A percentile compares a stretch with the other conserved stretches of the same genome.
These are phyloP conservation scores for Puccinellia tenuiflora DNA, from an alignment of 176 grass and related monocot genomes.

Conservation along the genomic window DNA sequence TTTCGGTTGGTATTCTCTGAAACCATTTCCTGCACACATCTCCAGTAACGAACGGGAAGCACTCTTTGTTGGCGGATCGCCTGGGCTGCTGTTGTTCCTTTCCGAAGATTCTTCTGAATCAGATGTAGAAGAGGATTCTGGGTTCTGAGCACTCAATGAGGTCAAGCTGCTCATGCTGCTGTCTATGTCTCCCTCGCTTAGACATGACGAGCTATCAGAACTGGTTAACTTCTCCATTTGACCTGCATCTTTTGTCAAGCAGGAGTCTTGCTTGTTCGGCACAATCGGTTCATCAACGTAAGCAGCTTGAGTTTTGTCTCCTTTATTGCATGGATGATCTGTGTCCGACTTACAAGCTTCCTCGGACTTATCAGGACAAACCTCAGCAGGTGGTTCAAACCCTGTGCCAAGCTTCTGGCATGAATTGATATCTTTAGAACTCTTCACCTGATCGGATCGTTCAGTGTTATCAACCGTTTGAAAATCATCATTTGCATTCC, in stretches of 20 bases:
- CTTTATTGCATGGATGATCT: slow-evolving; percentile 25
- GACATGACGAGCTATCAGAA: slow-evolving; percentile 68
- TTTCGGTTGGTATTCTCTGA: slow-evolving; percentile 41
- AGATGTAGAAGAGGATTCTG: slow-evolving; percentile 69
- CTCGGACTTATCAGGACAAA: slow-evolving; percentile 24
- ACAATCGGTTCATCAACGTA: slow-evolving; percentile 13
- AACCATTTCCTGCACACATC: slow-evolving; percentile 31
- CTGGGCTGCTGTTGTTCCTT: slow-evolving; percentile 35
- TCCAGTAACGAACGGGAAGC: slow-evolving; percentile 34
- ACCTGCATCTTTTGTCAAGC: slow-evolving; percentile 25
- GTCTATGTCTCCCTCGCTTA: slow-evolving; percentile 70
- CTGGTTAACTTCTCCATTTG: slow-evolving; percentile 26
- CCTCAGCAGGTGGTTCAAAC: slow-evolving; percentile 21
- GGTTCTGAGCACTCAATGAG: slow-evolving; percentile 51
- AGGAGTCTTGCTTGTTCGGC: slow-evolving; percentile 26
- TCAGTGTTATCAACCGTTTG: background rate
- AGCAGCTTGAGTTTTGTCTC: slow-evolving; percentile 8
- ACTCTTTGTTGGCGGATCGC: slow-evolving; percentile 17
- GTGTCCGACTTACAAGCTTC: slow-evolving; percentile 24
- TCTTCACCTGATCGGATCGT: background rate
- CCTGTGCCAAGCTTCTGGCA: slow-evolving; percentile 8
- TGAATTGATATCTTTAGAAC: slow-evolving; percentile 7
- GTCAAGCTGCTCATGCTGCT: slow-evolving; percentile 57
- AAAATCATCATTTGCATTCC: background rate
- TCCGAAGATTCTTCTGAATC: slow-evolving; percentile 61